phyloP scores from a whole-genome alignment of 73 alveolate genomes.

The Paramecium bursaria region DNA sequence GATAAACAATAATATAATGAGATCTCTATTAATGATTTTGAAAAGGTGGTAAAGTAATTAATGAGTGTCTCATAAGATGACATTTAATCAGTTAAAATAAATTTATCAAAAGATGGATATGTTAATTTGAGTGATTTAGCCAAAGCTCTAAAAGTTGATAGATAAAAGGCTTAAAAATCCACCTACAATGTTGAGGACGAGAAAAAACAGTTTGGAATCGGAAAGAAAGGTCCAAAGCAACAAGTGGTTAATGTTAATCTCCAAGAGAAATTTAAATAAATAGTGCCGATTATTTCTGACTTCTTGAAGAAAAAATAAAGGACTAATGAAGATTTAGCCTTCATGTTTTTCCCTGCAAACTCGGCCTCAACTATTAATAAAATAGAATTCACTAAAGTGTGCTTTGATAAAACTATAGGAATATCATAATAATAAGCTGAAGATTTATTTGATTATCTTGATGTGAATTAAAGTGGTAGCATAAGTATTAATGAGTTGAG shows the following conservation, averaged over 20 bases:
- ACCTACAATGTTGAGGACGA: conserved; percentile 49
- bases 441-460: conserved; percentile 61
- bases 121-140: conserved; percentile 54
- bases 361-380: not conserved
- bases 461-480: conserved; percentile 60
- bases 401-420: conserved; percentile 17
- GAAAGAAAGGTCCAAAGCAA: not conserved
- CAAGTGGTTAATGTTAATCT: not conserved
- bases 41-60: not conserved
- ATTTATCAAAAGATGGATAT: conserved; percentile 2
- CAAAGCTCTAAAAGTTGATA: conserved; percentile 20
- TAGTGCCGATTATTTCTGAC: conserved; percentile 38
- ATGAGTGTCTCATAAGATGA: conserved; percentile 17
- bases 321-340: conserved; percentile 41
- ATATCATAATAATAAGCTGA: not conserved
- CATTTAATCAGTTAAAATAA: not conserved
- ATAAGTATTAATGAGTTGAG: conserved; percentile 56
- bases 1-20: conserved; percentile 31
- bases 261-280: conserved; percentile 23
- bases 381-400: not conserved
- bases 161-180: conserved; percentile 1
- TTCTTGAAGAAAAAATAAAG: conserved; percentile 23
- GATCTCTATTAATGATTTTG: conserved; percentile 25
- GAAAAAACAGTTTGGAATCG: conserved; percentile 40
- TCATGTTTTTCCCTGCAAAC: conserved; percentile 11